Evolutionary conservation across 2,329 filamentous ascomycete species (phyloP).

Genomic region (Coleophoma cylindrospora): DNA sequence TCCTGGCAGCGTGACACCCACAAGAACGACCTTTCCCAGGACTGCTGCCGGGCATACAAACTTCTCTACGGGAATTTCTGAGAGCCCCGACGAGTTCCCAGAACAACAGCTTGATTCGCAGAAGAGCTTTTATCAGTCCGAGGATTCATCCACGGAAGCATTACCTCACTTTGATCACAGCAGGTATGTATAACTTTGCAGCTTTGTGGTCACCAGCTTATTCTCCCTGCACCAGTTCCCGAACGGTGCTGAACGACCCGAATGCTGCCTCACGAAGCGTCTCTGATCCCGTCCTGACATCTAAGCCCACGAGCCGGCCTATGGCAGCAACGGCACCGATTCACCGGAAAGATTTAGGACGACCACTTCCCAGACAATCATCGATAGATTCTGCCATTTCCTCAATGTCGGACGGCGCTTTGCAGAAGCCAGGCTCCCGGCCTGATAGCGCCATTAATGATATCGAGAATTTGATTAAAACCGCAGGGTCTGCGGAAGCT

Average conservation of each 20-base stretch:
- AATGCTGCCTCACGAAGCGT: constrained; percentile 26
- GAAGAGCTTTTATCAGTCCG: constrained; percentile 24
- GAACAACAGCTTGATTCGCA: constrained; percentile 29
- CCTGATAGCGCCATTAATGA: constrained; percentile 55
- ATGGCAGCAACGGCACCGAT: constrained; percentile 23
- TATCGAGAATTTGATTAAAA: constrained; percentile 71
- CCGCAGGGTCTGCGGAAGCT: constrained; percentile 84
- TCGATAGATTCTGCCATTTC: constrained; percentile 95
- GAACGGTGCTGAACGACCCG: constrained; percentile 12
- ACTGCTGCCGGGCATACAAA: constrained; percentile 13
- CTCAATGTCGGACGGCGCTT: constrained; percentile 57
- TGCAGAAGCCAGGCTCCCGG: constrained; percentile 44
- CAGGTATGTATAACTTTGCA: constrained; percentile 13
- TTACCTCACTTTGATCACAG: constrained; percentile 9
- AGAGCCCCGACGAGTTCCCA: constrained; percentile 22
- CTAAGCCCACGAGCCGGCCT: constrained; percentile 15
- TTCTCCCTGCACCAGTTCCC: no score
- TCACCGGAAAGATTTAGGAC: constrained; percentile 23
- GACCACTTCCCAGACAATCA: constrained; percentile 60
- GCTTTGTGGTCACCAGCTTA: no score
- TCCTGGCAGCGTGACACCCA: constrained; percentile 23
- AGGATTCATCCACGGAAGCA: constrained; percentile 16
- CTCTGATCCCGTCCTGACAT: constrained; percentile 23
- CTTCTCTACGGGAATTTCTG: constrained; percentile 10
- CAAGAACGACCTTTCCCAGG: constrained; percentile 21